Evolutionary conservation across 31 red algal species (phyloP), one percentile per base, ranked within the genome.

Genomic region (Odonthalia washingtoniensis): DNA sequence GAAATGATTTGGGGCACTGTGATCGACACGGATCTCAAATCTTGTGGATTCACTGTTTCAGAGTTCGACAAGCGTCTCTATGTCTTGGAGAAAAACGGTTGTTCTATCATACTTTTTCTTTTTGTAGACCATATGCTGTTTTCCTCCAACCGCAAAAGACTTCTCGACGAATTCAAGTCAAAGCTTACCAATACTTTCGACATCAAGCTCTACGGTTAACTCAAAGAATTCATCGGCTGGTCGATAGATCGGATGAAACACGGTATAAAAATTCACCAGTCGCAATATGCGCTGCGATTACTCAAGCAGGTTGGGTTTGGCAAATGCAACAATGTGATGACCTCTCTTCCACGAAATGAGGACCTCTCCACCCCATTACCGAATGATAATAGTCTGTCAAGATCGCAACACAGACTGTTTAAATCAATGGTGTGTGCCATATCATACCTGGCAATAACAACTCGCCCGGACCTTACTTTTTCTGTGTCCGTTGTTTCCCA

Each of bases 201-300:
- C 46, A 35, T 85, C 65, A 85, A 85, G 27, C 65, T 85, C 1
- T 85, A 72, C 36, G 65, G 81, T 21, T 9, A 43, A 31, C 81
- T 85, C 1, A 45, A 73, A 46, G 1, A 41, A 38, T 85, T 85
- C 26, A 72, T 85, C 34, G 41, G 65, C 9, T 85, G 63, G 66
- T 34, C 5, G 2, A 85, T 34, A 27, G 31, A 32, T 6, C n/a
- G 28, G 31, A 32, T 12, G 12, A 9, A 9, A 9, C 9, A 12
- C 12, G 66, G 66, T 32, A 70, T 70, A 9, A 12, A 70, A 27
- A 32, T 70, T 27, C 9, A 70, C 66, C 66, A 32, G 66, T 12
- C 9, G 34, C 14, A 9, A 12, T 70, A 70, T 57, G 49, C 49
- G 49, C 9, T 57, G 21, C 9, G 21, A 21, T 14, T 37, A 70